Evolutionary conservation across 176 grass and related monocot genomes (phyloP), one percentile per base, ranked within the genome.

Genomic region (Paspalum vaginatum): DNA sequence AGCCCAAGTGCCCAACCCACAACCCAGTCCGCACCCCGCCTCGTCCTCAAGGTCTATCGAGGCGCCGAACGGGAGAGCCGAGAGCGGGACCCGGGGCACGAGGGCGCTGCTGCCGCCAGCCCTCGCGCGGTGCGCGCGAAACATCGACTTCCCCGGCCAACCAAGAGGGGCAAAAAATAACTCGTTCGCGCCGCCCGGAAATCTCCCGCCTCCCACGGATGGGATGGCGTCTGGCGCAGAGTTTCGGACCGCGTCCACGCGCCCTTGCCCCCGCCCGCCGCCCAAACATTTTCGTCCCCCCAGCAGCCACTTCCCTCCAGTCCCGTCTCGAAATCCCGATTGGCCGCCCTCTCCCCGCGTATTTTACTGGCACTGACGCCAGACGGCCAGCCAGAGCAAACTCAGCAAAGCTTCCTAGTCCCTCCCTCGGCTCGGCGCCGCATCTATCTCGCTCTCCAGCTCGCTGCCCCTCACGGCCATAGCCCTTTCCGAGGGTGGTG

Each of bases 221-320:
- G 69, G 18, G 18, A 54, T 58, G 61, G 18, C 61, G 1, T 49
- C 60, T 2, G 27, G 21, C 56, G 14, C 58, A 27, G 11, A 61
- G 21, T 8, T 43, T 66, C 60, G 49, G 38, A 55, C 75, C 37
- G 45, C 26, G 17, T 26, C 40, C 44, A 14, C 45, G 11, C 72
- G 48, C 61, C 21, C 40, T 32, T 32, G 32, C 32, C 32, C 32
- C 32, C 32, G 32, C 32, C 32, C 32, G 22, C 40, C 24, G 56
- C 61, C 8, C 37, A 40, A 79, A 62, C 61, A 74, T 63, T 80
- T 88, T 78, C 59, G 59, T 8, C 27, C 75, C 50, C 27, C 75
- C 50, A 13, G 60, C 52, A 50, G 72, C 53, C n/a, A 46, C 38
- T 50, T 26, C 53, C 61, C 68, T 59, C 67, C 46, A 68, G 27